Evolutionary conservation across 805 yeast genomes (phyloP), one percentile per base, ranked within the genome.

Genomic region (Wickerhamiella nectarea): DNA sequence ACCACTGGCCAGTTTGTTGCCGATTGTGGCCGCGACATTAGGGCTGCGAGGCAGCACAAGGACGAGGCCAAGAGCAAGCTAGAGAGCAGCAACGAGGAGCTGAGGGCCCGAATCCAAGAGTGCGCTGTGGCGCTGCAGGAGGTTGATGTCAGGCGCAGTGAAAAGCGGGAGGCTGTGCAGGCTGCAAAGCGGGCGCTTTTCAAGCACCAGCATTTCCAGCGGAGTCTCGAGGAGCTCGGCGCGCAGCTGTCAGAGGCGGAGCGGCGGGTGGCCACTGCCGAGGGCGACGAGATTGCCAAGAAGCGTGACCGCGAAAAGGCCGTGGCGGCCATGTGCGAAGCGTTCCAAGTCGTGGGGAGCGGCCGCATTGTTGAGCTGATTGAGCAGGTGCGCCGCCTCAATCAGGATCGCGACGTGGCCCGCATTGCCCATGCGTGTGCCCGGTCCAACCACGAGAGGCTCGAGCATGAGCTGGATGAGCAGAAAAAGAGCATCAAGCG

Each of bases 401-500:
- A 2, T 8, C 15, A 28, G 15, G 15, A 28, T 4, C 31, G 31
- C 15, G 31, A 28, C 15, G 15, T 28, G 31, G 31, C 31, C 8
- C 31, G 31, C 15, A n/a, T 28, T 8, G 3, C 14, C 15, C 3
- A 3, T 8, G 14, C n/a, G 6, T 4, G 6, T 8, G 31, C 42
- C 14, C 22, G 15, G 21, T n/a, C 36, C n/a, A 15, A 11, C 35
- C 7, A 3, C 31, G 14, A 33, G 11, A 39, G 46, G 22, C 28
- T 45, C 18, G 42, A 46, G 8, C 15, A 35, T 15, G 41, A 35
- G 4, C 11, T 26, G 19, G 4, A 12, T 12, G 36, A 34, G 24
- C 28, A 17, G 19, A 20, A 39, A 20, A 12, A 45, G 29, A 39
- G 28, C 9, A 62, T 44, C 36, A 43, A 43, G 24, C 31, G 29